phyloP scores from a whole-genome alignment of 148 eudicot species.

The Selenicereus undatus region DNA sequence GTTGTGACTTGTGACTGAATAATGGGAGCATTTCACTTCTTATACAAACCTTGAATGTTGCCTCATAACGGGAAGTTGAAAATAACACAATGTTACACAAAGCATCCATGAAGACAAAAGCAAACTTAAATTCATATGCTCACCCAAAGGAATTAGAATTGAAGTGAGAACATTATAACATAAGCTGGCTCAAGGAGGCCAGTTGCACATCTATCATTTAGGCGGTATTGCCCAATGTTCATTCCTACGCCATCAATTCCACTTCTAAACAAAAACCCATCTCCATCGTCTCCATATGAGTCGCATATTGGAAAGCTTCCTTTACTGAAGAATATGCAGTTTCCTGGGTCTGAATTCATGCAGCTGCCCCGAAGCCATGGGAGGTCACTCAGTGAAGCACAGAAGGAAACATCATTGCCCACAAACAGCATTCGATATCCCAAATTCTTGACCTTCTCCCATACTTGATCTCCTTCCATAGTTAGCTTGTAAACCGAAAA shows the following conservation, averaged over 20 bases:
- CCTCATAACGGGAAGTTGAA: no score
- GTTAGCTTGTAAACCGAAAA: constrained; percentile 3
- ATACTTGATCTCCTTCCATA: neutral
- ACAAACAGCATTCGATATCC: neutral
- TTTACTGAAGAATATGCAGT: constrained; percentile 9
- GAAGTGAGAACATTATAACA: neutral
- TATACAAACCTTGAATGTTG: no score
- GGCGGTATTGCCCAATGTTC: constrained; percentile 7
- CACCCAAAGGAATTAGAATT: neutral
- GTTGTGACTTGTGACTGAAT: no score
- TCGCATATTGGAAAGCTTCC: neutral
- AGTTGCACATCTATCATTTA: neutral
- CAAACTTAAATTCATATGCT: no score
- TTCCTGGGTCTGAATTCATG: neutral
- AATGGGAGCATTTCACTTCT: no score
- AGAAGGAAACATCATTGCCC: constrained; percentile 6
- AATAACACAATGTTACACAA: no score
- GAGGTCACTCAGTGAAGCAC: neutral
- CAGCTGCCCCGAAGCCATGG: neutral
- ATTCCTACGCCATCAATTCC: neutral
- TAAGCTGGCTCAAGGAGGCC: constrained; percentile 6
- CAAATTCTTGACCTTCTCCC: neutral
- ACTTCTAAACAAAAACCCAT: neutral
- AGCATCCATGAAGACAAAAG: no score
- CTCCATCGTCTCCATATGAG: neutral